A percentile compares a stretch with the other conserved stretches of the same genome.
Conservation (phyloP, 345 rosid genomes). For the Eucalyptus polyanthemos region DNA sequence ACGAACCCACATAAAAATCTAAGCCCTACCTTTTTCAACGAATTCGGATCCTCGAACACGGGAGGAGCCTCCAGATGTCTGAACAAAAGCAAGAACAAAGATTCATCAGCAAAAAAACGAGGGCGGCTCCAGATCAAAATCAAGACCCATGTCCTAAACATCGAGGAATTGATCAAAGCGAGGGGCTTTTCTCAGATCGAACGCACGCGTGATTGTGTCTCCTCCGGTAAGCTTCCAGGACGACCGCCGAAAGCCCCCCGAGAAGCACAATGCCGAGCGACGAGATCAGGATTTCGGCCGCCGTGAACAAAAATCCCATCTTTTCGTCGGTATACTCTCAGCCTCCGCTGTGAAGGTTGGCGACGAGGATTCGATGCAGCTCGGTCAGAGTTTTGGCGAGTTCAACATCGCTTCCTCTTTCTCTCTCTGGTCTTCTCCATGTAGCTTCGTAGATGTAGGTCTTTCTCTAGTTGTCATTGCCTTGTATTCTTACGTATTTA, state of each 20-base stretch:
- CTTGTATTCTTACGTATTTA: fast-evolving
- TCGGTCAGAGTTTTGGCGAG: background rate
- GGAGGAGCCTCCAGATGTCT: constrained; percentile 57
- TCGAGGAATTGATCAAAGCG: background rate
- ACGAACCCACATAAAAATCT: background rate
- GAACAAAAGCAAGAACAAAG: background rate
- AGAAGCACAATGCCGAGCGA: constrained; percentile 5
- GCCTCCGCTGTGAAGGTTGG: background rate
- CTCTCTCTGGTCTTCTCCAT: background rate
- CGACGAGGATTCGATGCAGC: background rate
- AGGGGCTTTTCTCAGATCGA: background rate
- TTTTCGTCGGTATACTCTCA: background rate
- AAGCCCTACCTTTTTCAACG: constrained; percentile 47
- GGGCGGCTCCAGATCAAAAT: background rate
- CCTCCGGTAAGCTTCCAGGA: constrained; percentile 55
- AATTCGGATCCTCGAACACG: constrained; percentile 71
- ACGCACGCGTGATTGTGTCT: constrained; percentile 47
- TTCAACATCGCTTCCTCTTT: background rate
- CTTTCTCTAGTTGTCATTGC: background rate
- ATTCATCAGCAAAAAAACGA: background rate
- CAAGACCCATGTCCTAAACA: background rate
- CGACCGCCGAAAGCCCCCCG: constrained; percentile 23
- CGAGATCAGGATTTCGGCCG: constrained; percentile 19
- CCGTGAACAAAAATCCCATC: constrained; percentile 38
- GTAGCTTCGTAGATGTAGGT: background rate